These are phyloP conservation scores for Platanthera zijinensis DNA, from an alignment of 106 monocot genomes.

Conservation along the genomic window DNA sequence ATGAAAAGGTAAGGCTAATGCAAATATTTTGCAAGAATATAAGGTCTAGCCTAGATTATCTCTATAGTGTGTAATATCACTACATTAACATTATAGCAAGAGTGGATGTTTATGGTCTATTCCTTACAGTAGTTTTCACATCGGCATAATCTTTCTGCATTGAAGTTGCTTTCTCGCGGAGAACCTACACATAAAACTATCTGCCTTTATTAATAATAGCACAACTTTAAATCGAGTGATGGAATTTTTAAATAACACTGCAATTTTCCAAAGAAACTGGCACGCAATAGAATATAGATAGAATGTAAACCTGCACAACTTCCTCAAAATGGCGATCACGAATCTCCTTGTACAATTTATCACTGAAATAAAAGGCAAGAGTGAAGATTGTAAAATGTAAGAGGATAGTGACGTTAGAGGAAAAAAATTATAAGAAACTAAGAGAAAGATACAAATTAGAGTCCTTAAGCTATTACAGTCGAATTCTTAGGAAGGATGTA, in stretches of 20 bases:
- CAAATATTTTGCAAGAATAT: not conserved
- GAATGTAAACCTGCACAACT: slow-evolving; percentile 81
- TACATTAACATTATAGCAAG: not conserved
- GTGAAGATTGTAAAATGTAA: not conserved
- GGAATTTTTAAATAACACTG: not conserved
- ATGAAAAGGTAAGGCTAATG: not conserved
- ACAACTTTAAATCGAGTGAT: not conserved
- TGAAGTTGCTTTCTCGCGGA: slow-evolving; percentile 89
- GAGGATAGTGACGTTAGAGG: not conserved
- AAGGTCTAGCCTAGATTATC: not conserved
- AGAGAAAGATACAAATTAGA: too few relatives aligned
- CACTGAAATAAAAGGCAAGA: slow-evolving; percentile 39
- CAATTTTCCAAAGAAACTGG: not conserved
- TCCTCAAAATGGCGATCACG: slow-evolving; percentile 96
- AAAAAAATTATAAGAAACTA: too few relatives aligned
- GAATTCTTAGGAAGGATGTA: too few relatives aligned
- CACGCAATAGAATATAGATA: not conserved
- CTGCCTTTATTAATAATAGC: not conserved
- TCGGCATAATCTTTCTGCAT: slow-evolving; percentile 97
- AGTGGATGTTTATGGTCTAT: not conserved
- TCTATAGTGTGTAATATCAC: not conserved
- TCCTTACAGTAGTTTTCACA: slow-evolving; percentile 83
- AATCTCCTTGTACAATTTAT: slow-evolving; percentile 94
- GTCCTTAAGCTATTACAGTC: too few relatives aligned
- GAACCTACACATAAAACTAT: slow-evolving; percentile 48